A percentile compares a stretch with the other conserved stretches of the same genome.
Evolutionary conservation across 2,329 filamentous ascomycete genomes (phyloP).

Genomic region (Xylariaceae sp.): DNA sequence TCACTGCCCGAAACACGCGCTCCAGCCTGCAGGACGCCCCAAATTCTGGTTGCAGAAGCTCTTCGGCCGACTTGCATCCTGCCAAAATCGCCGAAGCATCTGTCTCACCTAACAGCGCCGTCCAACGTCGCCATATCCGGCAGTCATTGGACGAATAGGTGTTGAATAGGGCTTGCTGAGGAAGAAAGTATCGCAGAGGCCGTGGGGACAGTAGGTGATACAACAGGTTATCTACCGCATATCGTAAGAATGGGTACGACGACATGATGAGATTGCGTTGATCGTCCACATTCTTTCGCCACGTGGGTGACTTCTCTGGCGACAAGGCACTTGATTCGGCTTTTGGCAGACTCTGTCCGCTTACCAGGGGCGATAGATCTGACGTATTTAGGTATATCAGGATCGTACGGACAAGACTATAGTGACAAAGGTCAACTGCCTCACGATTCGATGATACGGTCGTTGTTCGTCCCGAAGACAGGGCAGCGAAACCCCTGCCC

Average conservation of each 20-base stretch:
- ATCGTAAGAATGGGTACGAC: slow-evolving; percentile 26
- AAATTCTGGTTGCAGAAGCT: slow-evolving; percentile 24
- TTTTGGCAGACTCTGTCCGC: slow-evolving; percentile 9
- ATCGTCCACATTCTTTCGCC: slow-evolving; percentile 16
- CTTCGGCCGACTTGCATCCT: slow-evolving; percentile 15
- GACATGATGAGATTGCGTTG: slow-evolving; percentile 25
- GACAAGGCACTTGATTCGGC: slow-evolving; percentile 1
- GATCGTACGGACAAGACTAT: slow-evolving; percentile 25
- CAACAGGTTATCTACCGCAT: slow-evolving; percentile 25
- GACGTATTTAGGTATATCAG: slow-evolving; percentile 27
- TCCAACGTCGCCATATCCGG: slow-evolving; percentile 29
- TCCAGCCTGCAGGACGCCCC: slow-evolving; percentile 24
- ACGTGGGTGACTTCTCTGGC: slow-evolving; percentile 4
- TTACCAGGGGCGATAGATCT: slow-evolving; percentile 25
- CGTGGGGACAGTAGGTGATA: slow-evolving; percentile 27
- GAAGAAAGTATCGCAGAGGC: slow-evolving; percentile 23
- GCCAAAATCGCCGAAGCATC: slow-evolving; percentile 19
- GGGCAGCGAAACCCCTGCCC: slow-evolving; percentile 21
- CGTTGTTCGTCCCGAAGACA: slow-evolving; percentile 7
- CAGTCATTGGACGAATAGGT: slow-evolving; percentile 18
- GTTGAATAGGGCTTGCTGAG: slow-evolving; percentile 23
- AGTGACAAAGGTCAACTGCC: slow-evolving; percentile 23
- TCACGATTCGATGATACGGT: neutral
- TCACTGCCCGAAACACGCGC: slow-evolving; percentile 23
- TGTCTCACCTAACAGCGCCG: slow-evolving; percentile 25